phyloP scores from a whole-genome alignment of 2,329 filamentous ascomycete genomes.

The Penicillium capsulatum region DNA sequence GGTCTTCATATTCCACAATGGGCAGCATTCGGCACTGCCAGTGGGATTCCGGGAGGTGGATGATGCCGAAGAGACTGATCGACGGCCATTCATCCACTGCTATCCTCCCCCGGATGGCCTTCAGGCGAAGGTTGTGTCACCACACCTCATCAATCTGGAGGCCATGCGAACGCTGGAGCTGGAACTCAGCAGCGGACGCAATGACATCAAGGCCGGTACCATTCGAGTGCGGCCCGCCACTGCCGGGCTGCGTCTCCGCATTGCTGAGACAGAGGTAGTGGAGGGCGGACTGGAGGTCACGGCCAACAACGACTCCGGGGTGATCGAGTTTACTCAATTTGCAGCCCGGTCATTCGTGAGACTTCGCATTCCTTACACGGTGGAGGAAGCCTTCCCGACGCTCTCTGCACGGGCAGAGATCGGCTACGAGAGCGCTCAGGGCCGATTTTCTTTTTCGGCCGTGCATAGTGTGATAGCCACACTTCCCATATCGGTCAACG shows the following conservation, averaged over 20 bases:
- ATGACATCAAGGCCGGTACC: slow-evolving; percentile 52
- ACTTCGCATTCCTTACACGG: slow-evolving; percentile 71
- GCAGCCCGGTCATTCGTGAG: slow-evolving; percentile 29
- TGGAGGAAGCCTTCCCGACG: slow-evolving; percentile 69
- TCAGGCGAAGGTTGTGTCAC: slow-evolving; percentile 62
- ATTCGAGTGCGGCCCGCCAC: slow-evolving; percentile 56
- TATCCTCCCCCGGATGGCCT: slow-evolving; percentile 69
- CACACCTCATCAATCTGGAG: slow-evolving; percentile 72
- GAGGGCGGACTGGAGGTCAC: slow-evolving; percentile 42
- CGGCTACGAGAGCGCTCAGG: slow-evolving; percentile 64
- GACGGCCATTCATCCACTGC: slow-evolving; percentile 61
- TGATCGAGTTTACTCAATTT: slow-evolving; percentile 42
- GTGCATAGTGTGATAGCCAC: slow-evolving; percentile 64
- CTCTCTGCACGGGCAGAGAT: slow-evolving; percentile 74
- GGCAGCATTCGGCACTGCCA: slow-evolving; percentile 28
- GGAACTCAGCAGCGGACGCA: slow-evolving; percentile 68
- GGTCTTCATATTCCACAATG: slow-evolving; percentile 33
- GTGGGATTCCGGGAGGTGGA: slow-evolving; percentile 35
- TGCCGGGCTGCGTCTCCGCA: slow-evolving; percentile 56
- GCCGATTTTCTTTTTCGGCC: slow-evolving; percentile 61
- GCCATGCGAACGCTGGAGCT: slow-evolving; percentile 74
- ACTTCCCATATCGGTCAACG: slow-evolving; percentile 86
- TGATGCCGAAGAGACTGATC: slow-evolving; percentile 42
- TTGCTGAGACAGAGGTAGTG: slow-evolving; percentile 47
- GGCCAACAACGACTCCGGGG: slow-evolving; percentile 44